These are phyloP conservation scores for Penstemon newberryi DNA, from an alignment of 257 asterid genomes.

Conservation along the genomic window DNA sequence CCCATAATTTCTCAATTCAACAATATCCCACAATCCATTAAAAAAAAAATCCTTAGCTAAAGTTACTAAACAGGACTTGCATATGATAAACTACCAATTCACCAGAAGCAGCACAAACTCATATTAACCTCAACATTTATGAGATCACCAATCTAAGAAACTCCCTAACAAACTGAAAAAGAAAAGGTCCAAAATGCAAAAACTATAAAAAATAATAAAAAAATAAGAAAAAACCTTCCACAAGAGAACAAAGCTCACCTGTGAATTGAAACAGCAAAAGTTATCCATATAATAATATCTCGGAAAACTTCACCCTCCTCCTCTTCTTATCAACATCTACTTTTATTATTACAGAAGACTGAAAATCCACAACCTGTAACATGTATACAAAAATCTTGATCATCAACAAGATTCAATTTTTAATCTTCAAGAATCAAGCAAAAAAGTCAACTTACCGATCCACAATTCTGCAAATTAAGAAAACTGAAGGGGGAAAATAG, in stretches of 20 bases:
- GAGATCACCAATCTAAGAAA: slow-evolving; percentile 16
- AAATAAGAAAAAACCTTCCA: neutral
- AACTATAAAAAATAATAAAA: too few species aligned
- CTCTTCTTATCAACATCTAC: slow-evolving; percentile 53
- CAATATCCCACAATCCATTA: too few species aligned
- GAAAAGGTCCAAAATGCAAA: too few species aligned
- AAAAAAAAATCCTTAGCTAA: too few species aligned
- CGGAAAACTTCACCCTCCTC: too few species aligned
- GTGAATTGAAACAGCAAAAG: slow-evolving; percentile 74
- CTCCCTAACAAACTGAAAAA: slow-evolving; percentile 13
- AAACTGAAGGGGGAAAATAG: slow-evolving; percentile 18
- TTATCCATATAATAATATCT: slow-evolving; percentile 48
- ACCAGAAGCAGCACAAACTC: too few species aligned
- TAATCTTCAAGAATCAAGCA: slow-evolving; percentile 32
- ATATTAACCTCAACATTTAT: neutral
- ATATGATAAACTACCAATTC: too few species aligned
- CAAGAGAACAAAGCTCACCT: slow-evolving; percentile 42
- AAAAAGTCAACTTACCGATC: slow-evolving; percentile 58
- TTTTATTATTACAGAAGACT: slow-evolving; percentile 30
- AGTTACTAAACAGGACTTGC: too few species aligned
- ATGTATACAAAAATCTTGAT: slow-evolving; percentile 8
- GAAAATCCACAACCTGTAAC: slow-evolving; percentile 49
- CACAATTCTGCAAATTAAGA: slow-evolving; percentile 39
- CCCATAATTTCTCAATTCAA: too few species aligned
- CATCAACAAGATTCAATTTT: slow-evolving; percentile 37